Evolutionary conservation across 2,329 filamentous ascomycete genomes (phyloP).

Genomic region (Immersiporthe knoxdaviesiana): DNA sequence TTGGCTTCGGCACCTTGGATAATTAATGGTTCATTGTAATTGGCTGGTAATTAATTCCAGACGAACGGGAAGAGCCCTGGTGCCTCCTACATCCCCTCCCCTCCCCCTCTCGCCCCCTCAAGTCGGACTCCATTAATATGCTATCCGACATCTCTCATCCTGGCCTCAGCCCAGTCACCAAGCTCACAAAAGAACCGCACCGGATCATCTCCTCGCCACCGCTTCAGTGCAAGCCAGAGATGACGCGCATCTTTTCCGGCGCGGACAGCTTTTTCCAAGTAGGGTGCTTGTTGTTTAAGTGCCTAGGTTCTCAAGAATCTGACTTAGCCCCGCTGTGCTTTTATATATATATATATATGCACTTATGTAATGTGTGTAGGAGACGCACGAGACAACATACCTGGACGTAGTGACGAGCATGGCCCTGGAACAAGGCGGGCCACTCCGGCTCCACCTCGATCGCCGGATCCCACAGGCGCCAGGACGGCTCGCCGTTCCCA

Average conservation of each 20-base stretch:
- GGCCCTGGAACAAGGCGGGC: constrained; percentile 31
- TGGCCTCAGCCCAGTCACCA: constrained; percentile 27
- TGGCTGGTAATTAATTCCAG: no score
- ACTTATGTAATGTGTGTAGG: no score
- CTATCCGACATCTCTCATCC: neutral
- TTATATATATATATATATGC: constrained; percentile 1
- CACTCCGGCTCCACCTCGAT: constrained; percentile 14
- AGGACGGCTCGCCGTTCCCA: constrained; percentile 32
- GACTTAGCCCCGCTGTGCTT: neutral
- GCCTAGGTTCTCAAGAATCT: neutral
- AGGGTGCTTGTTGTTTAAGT: constrained; percentile 31
- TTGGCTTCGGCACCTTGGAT: neutral
- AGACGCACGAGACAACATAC: no score
- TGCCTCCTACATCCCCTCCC: neutral
- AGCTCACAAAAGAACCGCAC: constrained; percentile 26
- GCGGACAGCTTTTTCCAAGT: constrained; percentile 33
- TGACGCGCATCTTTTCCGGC: constrained; percentile 36
- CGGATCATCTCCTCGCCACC: constrained; percentile 28
- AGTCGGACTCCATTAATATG: neutral
- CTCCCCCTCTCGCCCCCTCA: neutral
- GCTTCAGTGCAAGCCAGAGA: constrained; percentile 37
- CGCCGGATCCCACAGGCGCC: constrained; percentile 10
- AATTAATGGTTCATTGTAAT: no score
- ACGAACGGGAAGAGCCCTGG: no score
- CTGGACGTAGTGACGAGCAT: constrained; percentile 35